A percentile compares a stretch with the other conserved stretches of the same genome.
These are phyloP conservation scores for Cystobasidiaceae sp. DNA, from an alignment of 1,284 basidiomycete genomes.

Conservation along the genomic window DNA sequence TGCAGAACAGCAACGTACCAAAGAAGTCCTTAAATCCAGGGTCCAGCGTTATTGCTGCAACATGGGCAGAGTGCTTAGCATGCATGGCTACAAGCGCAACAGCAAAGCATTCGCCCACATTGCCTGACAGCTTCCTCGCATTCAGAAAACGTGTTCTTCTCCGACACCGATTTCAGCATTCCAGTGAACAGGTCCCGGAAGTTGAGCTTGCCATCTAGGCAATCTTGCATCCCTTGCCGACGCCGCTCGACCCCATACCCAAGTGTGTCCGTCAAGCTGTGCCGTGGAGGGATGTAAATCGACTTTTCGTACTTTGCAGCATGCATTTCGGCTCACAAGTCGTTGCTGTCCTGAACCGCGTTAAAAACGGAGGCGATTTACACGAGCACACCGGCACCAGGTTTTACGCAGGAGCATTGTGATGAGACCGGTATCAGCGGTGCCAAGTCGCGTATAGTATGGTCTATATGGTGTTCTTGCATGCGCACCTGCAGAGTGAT, in stretches of 20 bases:
- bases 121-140: constrained; percentile 64
- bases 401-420: no score
- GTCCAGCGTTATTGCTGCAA: constrained; percentile 72
- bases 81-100: no score
- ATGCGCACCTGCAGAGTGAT: not conserved
- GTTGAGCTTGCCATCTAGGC: constrained; percentile 53
- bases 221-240: constrained; percentile 64
- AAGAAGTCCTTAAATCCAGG: constrained; percentile 81
- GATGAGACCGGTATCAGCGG: no score
- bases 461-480: no score
- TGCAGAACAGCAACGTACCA: constrained; percentile 61
- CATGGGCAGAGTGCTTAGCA: not conserved
- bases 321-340: constrained; percentile 53
- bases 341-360: constrained; percentile 79
- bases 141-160: constrained; percentile 63
- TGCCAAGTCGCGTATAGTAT: no score
- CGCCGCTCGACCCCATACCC: constrained; percentile 66
- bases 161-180: constrained; percentile 68
- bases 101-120: constrained; percentile 53
- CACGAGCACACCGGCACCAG: no score
- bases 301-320: constrained; percentile 50
- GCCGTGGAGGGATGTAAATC: constrained; percentile 49
- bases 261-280: constrained; percentile 64
- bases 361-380: no score
- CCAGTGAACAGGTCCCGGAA: constrained; percentile 68